Percentiles rank a stretch among this genome's conserved stretches.
phyloP scores from a whole-genome alignment of 2,329 filamentous ascomycete species.

The Stromatinia cepivora region DNA sequence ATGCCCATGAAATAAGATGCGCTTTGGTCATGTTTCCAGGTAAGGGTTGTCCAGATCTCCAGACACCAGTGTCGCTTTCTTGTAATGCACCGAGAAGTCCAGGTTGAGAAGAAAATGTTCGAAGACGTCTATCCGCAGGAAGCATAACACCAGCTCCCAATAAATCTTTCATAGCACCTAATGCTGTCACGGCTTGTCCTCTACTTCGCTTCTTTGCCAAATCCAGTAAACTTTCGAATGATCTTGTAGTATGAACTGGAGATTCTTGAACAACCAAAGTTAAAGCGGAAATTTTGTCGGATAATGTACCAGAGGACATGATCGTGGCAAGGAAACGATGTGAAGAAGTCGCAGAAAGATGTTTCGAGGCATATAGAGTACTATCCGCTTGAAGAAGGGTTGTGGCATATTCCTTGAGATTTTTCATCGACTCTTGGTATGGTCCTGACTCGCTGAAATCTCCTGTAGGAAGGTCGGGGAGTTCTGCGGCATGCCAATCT shows the following conservation, averaged over 20 bases:
- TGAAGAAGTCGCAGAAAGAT: slow-evolving; percentile 77
- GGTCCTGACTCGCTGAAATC: slow-evolving; percentile 49
- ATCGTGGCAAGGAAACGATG: slow-evolving; percentile 97
- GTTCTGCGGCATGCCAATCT: slow-evolving; percentile 64
- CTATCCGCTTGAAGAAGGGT: slow-evolving; percentile 77
- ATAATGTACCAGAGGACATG: slow-evolving; percentile 93
- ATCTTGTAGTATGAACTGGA: slow-evolving; percentile 86
- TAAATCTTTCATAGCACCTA: slow-evolving; percentile 91
- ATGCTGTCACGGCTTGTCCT: slow-evolving; percentile 87
- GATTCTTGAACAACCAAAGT: slow-evolving; percentile 96
- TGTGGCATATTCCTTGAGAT: slow-evolving; percentile 69
- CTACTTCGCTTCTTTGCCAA: slow-evolving; percentile 93
- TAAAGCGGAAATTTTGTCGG: slow-evolving; percentile 93
- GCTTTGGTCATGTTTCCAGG: slow-evolving; percentile 71
- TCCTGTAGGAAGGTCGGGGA: slow-evolving; percentile 52
- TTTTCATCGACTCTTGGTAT: slow-evolving; percentile 54
- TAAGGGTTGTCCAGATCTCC: slow-evolving; percentile 68
- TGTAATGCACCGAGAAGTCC: slow-evolving; percentile 71
- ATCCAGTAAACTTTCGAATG: slow-evolving; percentile 78
- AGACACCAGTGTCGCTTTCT: slow-evolving; percentile 55
- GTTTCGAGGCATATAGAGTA: slow-evolving; percentile 67
- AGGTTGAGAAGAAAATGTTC: slow-evolving; percentile 77
- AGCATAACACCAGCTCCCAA: slow-evolving; percentile 85
- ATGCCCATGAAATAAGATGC: slow-evolving; percentile 86
- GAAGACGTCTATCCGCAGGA: slow-evolving; percentile 77